Evolutionary conservation across 345 rosid species (phyloP).

Genomic region (Linum usitatissimum): DNA sequence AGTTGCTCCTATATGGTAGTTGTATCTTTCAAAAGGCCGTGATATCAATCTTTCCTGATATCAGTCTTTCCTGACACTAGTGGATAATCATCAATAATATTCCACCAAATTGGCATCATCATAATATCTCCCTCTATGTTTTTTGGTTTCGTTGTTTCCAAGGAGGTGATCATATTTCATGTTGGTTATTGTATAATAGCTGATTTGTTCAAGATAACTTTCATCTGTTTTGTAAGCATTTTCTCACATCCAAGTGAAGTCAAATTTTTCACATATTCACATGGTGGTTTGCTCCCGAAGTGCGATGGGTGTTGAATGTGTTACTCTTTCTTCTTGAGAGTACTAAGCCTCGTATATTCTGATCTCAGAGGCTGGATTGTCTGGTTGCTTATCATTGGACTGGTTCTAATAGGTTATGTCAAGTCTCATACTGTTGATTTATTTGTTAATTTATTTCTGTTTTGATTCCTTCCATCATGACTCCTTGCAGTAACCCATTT

Average conservation of each 20-base stretch:
- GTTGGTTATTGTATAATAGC: no score
- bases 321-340: no score
- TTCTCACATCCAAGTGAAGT: no score
- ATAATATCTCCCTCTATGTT: no score
- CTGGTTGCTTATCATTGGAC: neutral
- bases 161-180: no score
- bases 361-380: neutral
- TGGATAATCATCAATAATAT: no score
- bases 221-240: no score
- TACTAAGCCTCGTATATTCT: neutral
- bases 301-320: neutral
- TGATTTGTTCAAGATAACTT: no score
- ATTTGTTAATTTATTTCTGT: neutral
- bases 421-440: neutral
- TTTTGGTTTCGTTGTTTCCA: no score
- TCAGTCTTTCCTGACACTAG: neutral
- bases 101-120: no score
- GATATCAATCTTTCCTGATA: neutral
- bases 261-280: neutral
- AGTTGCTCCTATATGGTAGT: neutral
- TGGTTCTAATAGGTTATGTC: neutral
- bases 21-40: neutral
- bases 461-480: neutral
- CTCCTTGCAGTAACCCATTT: neutral
- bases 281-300: neutral